These are phyloP conservation scores for Flaveria sonorensis DNA, from an alignment of 129 eudicot genomes.

Conservation along the genomic window DNA sequence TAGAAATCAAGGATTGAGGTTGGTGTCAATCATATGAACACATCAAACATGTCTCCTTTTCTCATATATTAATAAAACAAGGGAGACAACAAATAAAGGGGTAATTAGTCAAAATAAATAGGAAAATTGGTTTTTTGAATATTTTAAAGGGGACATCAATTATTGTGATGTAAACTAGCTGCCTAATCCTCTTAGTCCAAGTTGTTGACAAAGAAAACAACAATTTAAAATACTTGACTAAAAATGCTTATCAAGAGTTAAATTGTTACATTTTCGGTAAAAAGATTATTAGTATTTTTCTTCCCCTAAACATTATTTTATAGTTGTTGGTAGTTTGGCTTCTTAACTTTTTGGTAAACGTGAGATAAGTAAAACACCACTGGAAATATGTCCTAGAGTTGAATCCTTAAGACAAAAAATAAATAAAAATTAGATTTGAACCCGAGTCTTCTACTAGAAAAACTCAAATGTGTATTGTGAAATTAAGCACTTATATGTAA, in stretches of 20 bases:
- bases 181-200: slow-evolving; percentile 38
- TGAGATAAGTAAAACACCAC: no score
- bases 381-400: no score
- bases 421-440: no score
- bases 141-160: slow-evolving; percentile 1
- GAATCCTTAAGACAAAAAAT: no score
- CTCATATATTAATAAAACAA: slow-evolving; percentile 21
- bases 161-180: slow-evolving; percentile 37
- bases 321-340: no score
- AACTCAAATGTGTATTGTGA: no score
- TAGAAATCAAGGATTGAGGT: slow-evolving; percentile 21
- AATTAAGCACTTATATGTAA: no score
- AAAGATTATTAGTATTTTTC: not conserved
- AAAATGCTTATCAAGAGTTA: not conserved
- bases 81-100: slow-evolving; percentile 28
- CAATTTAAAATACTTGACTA: slow-evolving; percentile 13
- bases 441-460: no score
- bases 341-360: no score
- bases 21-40: slow-evolving; percentile 35
- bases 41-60: slow-evolving; percentile 35
- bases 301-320: no score
- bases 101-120: not conserved
- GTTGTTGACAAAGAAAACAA: slow-evolving; percentile 40
- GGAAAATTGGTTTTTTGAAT: not conserved
- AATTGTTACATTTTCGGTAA: not conserved